A percentile compares a stretch with the other conserved stretches of the same genome.
Evolutionary conservation across 352 stramenopile species (phyloP).

Genomic region (Blastocystis sp.): DNA sequence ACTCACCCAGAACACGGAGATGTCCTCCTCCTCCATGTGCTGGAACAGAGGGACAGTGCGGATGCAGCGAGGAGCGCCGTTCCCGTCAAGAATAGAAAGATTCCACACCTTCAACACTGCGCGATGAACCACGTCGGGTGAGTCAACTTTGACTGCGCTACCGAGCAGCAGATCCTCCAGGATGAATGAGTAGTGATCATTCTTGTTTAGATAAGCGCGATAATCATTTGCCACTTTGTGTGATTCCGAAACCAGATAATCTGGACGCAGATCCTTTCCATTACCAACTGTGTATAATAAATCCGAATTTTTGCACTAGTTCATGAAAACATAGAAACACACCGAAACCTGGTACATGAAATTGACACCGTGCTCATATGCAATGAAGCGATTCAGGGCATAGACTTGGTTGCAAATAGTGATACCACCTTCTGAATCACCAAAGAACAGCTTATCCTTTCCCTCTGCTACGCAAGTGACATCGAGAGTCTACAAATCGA

Average conservation of each 20-base stretch:
- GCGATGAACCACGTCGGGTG: background rate
- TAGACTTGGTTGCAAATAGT: constrained; percentile 49
- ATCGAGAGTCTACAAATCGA: background rate
- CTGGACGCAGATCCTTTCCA: background rate
- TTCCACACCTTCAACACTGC: constrained; percentile 37
- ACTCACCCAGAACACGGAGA: background rate
- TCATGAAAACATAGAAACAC: background rate
- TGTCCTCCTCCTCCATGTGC: constrained; percentile 34
- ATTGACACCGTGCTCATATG: constrained; percentile 49
- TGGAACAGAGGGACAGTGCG: constrained; percentile 13
- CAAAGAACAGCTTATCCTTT: background rate
- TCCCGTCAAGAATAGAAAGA: background rate
- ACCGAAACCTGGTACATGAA: constrained; percentile 30
- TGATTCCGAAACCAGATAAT: constrained; percentile 3
- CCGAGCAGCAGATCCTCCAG: constrained; percentile 17
- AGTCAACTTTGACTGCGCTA: background rate
- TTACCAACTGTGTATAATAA: constrained; percentile 28
- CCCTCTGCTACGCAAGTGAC: constrained; percentile 20
- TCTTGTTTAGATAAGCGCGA: background rate
- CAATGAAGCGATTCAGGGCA: constrained; percentile 19
- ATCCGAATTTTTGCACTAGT: constrained; percentile 32
- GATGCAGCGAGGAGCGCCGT: constrained; percentile 2
- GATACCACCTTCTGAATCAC: constrained; percentile 54
- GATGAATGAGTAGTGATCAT: constrained; percentile 33
- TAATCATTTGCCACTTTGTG: constrained; percentile 17